A percentile compares a stretch with the other conserved stretches of the same genome.
phyloP scores from a whole-genome alignment of 345 rosid species.

The Salix dunnii region DNA sequence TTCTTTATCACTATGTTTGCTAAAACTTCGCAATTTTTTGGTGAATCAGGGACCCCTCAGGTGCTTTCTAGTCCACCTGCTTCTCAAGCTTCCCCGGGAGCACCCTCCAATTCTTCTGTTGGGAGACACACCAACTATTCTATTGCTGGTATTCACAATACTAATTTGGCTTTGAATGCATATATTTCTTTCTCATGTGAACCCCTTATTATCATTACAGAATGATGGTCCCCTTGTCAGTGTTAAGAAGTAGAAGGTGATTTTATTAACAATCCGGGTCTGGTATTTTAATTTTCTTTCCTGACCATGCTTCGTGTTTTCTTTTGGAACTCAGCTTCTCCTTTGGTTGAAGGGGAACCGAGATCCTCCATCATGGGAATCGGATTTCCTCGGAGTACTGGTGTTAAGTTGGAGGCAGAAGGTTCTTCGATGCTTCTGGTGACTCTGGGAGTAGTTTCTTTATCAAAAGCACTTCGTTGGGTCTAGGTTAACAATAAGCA shows the following conservation, averaged over 20 bases:
- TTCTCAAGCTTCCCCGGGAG: slow-evolving; percentile 40
- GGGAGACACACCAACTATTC: slow-evolving; percentile 39
- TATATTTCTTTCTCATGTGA: neutral
- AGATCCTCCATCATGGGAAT: slow-evolving; percentile 41
- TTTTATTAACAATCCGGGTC: neutral
- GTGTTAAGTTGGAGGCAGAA: slow-evolving; percentile 27
- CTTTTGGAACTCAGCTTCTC: slow-evolving; percentile 39
- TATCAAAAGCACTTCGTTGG: slow-evolving; percentile 19
- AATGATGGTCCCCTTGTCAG: too few species aligned
- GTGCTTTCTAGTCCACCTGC: slow-evolving; percentile 29
- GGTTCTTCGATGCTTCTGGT: slow-evolving; percentile 18
- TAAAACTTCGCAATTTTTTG: neutral
- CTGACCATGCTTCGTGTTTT: neutral
- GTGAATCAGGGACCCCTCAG: slow-evolving; percentile 28
- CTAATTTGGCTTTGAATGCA: neutral
- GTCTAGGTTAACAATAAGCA: neutral
- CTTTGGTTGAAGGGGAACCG: slow-evolving; percentile 42
- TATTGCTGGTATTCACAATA: slow-evolving; percentile 23
- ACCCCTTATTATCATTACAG: too few species aligned
- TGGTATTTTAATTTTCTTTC: neutral
- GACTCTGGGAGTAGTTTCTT: slow-evolving; percentile 27
- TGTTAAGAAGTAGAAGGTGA: neutral
- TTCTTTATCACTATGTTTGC: neutral
- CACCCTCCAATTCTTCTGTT: slow-evolving; percentile 6
- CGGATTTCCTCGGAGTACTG: slow-evolving; percentile 33